Base-by-base conservation (phyloP, 768 basidiomycete genomes). In the Boletus sp. region DNA sequence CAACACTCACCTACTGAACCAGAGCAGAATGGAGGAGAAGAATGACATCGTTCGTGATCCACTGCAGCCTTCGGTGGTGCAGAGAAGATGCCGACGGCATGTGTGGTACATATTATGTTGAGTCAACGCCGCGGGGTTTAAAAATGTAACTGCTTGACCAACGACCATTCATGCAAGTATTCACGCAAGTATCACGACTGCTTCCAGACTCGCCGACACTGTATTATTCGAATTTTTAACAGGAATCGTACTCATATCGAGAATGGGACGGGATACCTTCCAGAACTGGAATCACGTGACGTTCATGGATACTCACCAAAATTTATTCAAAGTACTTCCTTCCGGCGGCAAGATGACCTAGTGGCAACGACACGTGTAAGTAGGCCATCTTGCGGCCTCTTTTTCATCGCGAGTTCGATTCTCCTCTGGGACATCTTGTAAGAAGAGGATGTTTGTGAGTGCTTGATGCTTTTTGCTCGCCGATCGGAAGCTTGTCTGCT, bases 11-110 rank as follows among this genome's bases (percentile, higher is more conserved):
- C 81, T 79, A 60, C 75, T 70, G 49, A 88, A 71, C 85, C 86
- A 88, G 53, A 80, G 71, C 44, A 85, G 66, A n/a, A 86, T 45
- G 17, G 82, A 79, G 7, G 79, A 71, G 64, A 86, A 80, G 61
- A 83, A 74, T 48, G 74, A 67, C 80, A 80, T 80, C 11, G 68
- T 70, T 30, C 12, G 39, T 17, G 46, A 9, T 29, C 47, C 20
- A 44, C 35, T 24, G 15, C n/a, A n/a, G n/a, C n/a, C n/a, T n/a
- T n/a, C n/a, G n/a, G 20, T 9, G 45, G 29, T 44, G 33, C 35
- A 29, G n/a, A 40, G 20, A 32, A 37, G 9, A 29, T 53, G 52
- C 59, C 46, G 48, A 7, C 40, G 52, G 50, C 49, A 37, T 24
- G 28, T 42, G 33, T 53, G 32, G 40, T 9, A 9, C 37, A 7